A percentile compares a stretch with the other conserved stretches of the same genome.
Evolutionary conservation across 73 alveolate genomes (phyloP).

Genomic region (Tetrahymena malaccensis): DNA sequence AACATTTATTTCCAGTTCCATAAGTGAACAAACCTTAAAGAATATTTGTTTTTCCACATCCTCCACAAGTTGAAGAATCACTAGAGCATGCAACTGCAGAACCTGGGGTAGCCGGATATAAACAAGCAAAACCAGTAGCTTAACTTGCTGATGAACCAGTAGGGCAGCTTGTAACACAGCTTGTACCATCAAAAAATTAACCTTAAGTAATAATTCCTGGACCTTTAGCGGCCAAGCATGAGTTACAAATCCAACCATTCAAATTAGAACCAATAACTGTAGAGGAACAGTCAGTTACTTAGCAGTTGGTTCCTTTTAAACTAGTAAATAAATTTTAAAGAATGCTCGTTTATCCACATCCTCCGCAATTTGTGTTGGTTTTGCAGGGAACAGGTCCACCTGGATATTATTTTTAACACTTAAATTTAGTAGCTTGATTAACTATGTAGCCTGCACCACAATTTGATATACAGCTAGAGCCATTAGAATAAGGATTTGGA

Average conservation of each 20-base stretch:
- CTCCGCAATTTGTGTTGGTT: not conserved
- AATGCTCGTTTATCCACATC: not conserved
- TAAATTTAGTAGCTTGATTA: not conserved
- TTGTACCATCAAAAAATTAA: not conserved
- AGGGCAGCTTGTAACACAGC: not conserved
- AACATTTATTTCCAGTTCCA: not conserved
- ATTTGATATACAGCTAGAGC: not conserved
- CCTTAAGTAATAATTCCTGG: not conserved
- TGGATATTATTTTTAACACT: not conserved
- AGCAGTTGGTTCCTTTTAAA: not conserved
- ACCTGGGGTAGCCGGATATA: not conserved
- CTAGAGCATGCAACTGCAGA: not conserved
- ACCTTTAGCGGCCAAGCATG: not conserved
- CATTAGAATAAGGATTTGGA: not conserved
- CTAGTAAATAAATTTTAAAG: no score
- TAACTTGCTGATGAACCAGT: not conserved
- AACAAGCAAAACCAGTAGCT: not conserved
- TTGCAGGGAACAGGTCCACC: not conserved
- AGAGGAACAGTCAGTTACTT: not conserved
- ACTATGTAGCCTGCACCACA: not conserved
- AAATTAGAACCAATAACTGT: not conserved
- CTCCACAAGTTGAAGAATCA: not conserved
- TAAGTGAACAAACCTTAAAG: not conserved
- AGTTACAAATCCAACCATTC: not conserved
- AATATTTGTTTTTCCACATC: not conserved